Base-by-base conservation (phyloP, 2,329 filamentous ascomycete genomes). In the Tolypocladium endophyticum region DNA sequence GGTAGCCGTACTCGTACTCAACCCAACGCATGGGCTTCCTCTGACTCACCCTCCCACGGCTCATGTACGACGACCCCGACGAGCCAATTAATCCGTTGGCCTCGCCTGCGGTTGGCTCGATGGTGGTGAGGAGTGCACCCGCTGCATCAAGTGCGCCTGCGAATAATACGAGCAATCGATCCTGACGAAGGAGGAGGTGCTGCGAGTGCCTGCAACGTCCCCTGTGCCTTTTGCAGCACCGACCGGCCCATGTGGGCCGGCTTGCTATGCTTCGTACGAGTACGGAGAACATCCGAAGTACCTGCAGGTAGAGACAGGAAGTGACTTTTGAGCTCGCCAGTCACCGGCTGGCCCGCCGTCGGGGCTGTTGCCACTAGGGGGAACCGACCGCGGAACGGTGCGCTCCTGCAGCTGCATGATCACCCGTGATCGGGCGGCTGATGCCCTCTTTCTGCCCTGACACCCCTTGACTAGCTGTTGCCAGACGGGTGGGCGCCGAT, bases 351-450 rank as follows among this genome's bases (percentile, higher is more conserved):
- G 39, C 28, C 20, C 28, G 39, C 25, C 55, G 30, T 23, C 55
- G 18, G 38, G 28, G 28, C 25, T 16, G 55, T 39, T 28, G 55
- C 55, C 39, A 35, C 55, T 47, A 45, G 39, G 11, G 55, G 18
- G 55, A 36, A n/a, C 55, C 55, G 41, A 30, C 55, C 30, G 65
- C 70, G 70, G 69, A 70, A 70, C 70, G 70, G 69, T 69, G 68
- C 71, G 70, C 69, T 68, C 68, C 61, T 73, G 68, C 70, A 72
- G 68, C 64, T 69, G 71, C 66, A 69, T 68, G 63, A 70, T 71
- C 64, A 70, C 65, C 69, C 69, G 67, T 70, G 67, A 71, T 69
- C 66, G 50, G 64, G 67, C 64, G 65, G 64, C 64, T 66, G 53
- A 58, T 62, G 57, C 59, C 39, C 30, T 39, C 39, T 35, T 47